These are phyloP conservation scores for Blastocystis sp. DNA, from an alignment of 352 stramenopile species.

Conservation along the genomic window DNA sequence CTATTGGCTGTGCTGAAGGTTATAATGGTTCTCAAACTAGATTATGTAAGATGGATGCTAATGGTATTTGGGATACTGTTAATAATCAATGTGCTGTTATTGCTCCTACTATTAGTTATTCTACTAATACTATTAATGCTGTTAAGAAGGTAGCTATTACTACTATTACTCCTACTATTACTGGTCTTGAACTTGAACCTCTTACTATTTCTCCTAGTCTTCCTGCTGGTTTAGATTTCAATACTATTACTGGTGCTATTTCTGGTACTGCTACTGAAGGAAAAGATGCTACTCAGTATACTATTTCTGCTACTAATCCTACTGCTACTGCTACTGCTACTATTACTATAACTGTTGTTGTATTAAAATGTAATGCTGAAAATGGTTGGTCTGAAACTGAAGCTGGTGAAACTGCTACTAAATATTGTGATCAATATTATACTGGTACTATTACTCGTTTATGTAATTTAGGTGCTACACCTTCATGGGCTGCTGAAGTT, in stretches of 20 bases:
- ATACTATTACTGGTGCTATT: conserved; percentile 12
- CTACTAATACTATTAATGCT: conserved; percentile 8
- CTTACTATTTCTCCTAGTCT: conserved; percentile 22
- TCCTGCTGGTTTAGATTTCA: conserved; percentile 16
- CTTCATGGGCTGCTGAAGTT: background rate
- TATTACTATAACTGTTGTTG: conserved; percentile 18
- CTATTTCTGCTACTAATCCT: conserved; percentile 13
- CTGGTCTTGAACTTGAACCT: conserved; percentile 18
- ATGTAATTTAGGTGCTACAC: conserved; percentile 8
- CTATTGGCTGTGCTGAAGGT: background rate
- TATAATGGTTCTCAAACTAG: conserved; percentile 19
- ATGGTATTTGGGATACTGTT: background rate
- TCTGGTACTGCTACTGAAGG: conserved; percentile 15
- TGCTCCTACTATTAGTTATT: conserved; percentile 11
- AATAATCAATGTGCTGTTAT: conserved; percentile 19
- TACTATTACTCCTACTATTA: conserved; percentile 4
- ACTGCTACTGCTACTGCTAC: conserved; percentile 13
- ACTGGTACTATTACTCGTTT: conserved; percentile 12
- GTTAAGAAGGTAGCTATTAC: conserved; percentile 10
- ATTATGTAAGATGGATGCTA: conserved; percentile 1
- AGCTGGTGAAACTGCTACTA: conserved; percentile 12
- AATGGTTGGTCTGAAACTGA: background rate
- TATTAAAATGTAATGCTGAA: background rate
- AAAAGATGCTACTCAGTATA: conserved; percentile 5
- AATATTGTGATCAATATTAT: conserved; percentile 21